Conservation (phyloP, 2,329 filamentous ascomycete species). For the Aspergillus chevalieri region DNA sequence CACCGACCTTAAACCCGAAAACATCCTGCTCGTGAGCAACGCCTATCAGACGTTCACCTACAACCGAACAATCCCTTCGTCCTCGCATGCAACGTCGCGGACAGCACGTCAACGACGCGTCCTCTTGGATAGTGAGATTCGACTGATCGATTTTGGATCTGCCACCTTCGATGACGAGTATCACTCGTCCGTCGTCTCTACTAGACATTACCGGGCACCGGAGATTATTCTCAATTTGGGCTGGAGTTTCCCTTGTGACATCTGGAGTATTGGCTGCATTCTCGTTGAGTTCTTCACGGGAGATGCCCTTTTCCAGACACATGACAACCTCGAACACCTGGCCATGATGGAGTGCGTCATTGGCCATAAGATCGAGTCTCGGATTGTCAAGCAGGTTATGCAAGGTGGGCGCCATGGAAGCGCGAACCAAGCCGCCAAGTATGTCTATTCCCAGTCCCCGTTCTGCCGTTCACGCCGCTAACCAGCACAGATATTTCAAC, state of each 20-base stretch:
- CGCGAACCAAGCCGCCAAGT: slow-evolving; percentile 52
- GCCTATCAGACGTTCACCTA: slow-evolving; percentile 64
- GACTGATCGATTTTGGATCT: slow-evolving; percentile 62
- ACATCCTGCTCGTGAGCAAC: slow-evolving; percentile 60
- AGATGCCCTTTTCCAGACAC: slow-evolving; percentile 62
- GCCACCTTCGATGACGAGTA: slow-evolving; percentile 65
- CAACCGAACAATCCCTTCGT: slow-evolving; percentile 61
- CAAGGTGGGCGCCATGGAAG: slow-evolving; percentile 42
- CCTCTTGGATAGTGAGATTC: slow-evolving; percentile 59
- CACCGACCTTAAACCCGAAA: slow-evolving; percentile 67
- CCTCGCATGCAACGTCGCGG: slow-evolving; percentile 52
- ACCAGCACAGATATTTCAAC: slow-evolving; percentile 47
- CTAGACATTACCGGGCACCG: slow-evolving; percentile 60
- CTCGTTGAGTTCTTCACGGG: slow-evolving; percentile 64
- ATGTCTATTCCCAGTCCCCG: slow-evolving; percentile 27
- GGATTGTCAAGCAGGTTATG: slow-evolving; percentile 49
- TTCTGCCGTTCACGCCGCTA: slow-evolving; percentile 19
- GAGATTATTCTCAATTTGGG: slow-evolving; percentile 63
- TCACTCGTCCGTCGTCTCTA: slow-evolving; percentile 62
- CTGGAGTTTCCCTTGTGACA: slow-evolving; percentile 63
- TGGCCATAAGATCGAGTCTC: slow-evolving; percentile 50
- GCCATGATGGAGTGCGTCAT: slow-evolving; percentile 65
- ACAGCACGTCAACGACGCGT: slow-evolving; percentile 58
- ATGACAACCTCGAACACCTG: slow-evolving; percentile 62
- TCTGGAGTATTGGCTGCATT: slow-evolving; percentile 65